Conservation (phyloP, 805 yeast genomes). For the Spathaspora girioi region DNA sequence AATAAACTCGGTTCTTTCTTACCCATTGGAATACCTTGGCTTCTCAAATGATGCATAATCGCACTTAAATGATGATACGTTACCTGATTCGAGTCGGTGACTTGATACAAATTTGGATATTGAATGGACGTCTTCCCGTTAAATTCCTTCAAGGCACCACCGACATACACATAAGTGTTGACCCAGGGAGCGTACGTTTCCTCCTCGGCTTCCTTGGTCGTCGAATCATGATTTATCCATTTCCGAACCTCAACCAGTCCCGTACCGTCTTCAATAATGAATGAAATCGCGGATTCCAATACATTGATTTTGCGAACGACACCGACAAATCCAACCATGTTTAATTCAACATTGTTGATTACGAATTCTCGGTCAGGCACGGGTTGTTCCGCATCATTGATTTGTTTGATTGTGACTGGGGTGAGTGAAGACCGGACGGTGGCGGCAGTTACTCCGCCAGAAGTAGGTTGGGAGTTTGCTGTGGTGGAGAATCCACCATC, state of each 20-base stretch:
- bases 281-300: slow-evolving; percentile 49
- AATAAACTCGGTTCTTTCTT: slow-evolving; percentile 16
- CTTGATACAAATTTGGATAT: slow-evolving; percentile 53
- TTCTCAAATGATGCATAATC: slow-evolving; percentile 51
- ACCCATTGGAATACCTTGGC: slow-evolving; percentile 42
- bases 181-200: slow-evolving; percentile 34
- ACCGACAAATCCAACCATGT: slow-evolving; percentile 63
- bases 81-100: slow-evolving; percentile 65
- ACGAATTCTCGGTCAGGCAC: slow-evolving; percentile 68
- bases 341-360: slow-evolving; percentile 56
- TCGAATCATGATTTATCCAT: slow-evolving; percentile 45
- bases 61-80: slow-evolving; percentile 66
- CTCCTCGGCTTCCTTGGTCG: slow-evolving; percentile 24
- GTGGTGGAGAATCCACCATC: slow-evolving; percentile 21
- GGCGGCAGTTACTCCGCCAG: slow-evolving; percentile 5
- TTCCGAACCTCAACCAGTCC: slow-evolving; percentile 58
- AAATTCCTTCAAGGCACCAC: slow-evolving; percentile 49
- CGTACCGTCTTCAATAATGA: slow-evolving; percentile 78
- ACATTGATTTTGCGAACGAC: slow-evolving; percentile 63
- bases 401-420: slow-evolving; percentile 75
- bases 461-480: slow-evolving; percentile 50
- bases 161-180: slow-evolving; percentile 59
- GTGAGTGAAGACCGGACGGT: slow-evolving; percentile 24
- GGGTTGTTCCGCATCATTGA: slow-evolving; percentile 56
- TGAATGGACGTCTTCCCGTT: slow-evolving; percentile 62